Base-by-base conservation (phyloP, 2,329 filamentous ascomycete genomes). In the Claviceps quebecensis region DNA sequence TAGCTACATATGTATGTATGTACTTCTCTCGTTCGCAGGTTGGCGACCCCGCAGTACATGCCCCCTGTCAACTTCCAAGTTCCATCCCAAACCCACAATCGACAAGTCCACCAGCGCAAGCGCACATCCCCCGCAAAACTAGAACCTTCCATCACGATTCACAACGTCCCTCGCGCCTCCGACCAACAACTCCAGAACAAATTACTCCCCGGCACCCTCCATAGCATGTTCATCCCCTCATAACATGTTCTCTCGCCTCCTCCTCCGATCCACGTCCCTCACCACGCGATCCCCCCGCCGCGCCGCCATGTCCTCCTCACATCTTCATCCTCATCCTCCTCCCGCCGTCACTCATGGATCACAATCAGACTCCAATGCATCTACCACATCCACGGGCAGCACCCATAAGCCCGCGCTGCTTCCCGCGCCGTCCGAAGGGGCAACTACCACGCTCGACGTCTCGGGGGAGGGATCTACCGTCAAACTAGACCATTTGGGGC, bases 401-500 rank as follows among this genome's bases (percentile, higher is more conserved):
- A n/a, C 26, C 37, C 19, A 16, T 49, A 49, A 47, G 52, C 47
- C 51, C 45, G 13, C 52, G 44, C 48, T 51, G 16, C 60, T 65
- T 9, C 62, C 65, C 17, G 60, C 59, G 9, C 61, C 63, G 2
- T 56, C 48, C 38, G 22, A 45, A 5, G 17, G 19, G 37, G 36
- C 43, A 44, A 39, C 56, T 45, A 53, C 59, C 26, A 62, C 57
- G n/a, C 62, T 67, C 29, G 64, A 67, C 56, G 60, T 68, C 54
- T 61, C 61, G 47, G 59, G 60, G 44, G 59, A 53, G 36, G 60
- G 56, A 19, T 53, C 63, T 9, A 63, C 65, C 17, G 72, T 85
- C 44, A 77, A 74, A 48, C 74, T 89, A 8, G 83, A 87, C 60
- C 74, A 79, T 54, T 69, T 89, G 23, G 85, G 86, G 0, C 86